phyloP scores from a whole-genome alignment of 768 basidiomycete genomes.

The Clitopilus passeckerianus region DNA sequence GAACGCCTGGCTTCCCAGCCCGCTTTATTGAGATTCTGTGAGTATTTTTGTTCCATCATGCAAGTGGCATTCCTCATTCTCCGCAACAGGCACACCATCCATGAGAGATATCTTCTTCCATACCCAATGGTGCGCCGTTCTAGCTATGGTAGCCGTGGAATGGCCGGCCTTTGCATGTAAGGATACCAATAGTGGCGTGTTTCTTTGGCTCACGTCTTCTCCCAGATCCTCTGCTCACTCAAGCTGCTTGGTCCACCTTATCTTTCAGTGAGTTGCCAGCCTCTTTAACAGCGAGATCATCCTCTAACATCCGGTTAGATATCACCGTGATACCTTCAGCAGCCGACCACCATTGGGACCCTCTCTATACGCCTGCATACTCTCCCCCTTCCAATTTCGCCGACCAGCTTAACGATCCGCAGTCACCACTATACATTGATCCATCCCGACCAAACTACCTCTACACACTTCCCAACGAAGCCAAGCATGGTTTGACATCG shows the following conservation, averaged over 20 bases:
- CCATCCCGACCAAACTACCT: slow-evolving; percentile 62
- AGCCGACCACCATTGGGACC: slow-evolving; percentile 57
- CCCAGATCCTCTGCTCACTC: slow-evolving; percentile 83
- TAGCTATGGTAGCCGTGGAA: slow-evolving; percentile 91
- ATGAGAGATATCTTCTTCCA: slow-evolving; percentile 90
- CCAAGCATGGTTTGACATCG: slow-evolving; percentile 67
- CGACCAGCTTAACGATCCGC: slow-evolving; percentile 64
- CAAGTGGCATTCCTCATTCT: slow-evolving; percentile 3
- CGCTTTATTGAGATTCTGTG: slow-evolving; percentile 86
- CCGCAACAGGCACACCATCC: slow-evolving; percentile 74
- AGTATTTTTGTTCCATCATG: slow-evolving; percentile 17
- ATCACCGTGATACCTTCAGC: slow-evolving; percentile 59
- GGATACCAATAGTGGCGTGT: slow-evolving; percentile 21
- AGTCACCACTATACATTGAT: slow-evolving; percentile 78
- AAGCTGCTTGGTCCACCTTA: slow-evolving; percentile 86
- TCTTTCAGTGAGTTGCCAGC: slow-evolving; percentile 50
- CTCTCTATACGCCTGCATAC: slow-evolving; percentile 51
- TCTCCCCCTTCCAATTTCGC: slow-evolving; percentile 67
- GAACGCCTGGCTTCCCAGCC: slow-evolving; percentile 82
- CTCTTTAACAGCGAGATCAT: background rate
- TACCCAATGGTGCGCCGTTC: slow-evolving; percentile 85
- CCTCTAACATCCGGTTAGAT: slow-evolving; percentile 37
- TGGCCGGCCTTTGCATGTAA: slow-evolving; percentile 92
- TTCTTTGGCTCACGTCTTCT: background rate
- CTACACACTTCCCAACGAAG: slow-evolving; percentile 61